These are phyloP conservation scores for Exophiala xenobiotica DNA, from an alignment of 2,329 filamentous ascomycete species.

Conservation along the genomic window DNA sequence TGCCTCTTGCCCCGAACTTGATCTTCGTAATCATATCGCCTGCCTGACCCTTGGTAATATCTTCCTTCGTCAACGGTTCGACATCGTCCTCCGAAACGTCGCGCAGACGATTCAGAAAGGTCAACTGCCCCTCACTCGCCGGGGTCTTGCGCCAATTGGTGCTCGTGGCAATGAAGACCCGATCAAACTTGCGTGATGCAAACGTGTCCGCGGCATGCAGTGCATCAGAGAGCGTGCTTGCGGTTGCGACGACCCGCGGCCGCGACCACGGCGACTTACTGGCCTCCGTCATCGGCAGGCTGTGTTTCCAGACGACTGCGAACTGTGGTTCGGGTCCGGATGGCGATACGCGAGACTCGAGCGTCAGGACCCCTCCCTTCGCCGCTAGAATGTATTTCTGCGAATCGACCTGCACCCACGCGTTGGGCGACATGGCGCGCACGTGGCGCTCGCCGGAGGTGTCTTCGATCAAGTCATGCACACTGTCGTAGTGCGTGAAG, in stretches of 20 bases:
- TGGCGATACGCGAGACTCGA: constrained; percentile 38
- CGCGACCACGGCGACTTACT: constrained; percentile 60
- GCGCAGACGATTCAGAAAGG: constrained; percentile 44
- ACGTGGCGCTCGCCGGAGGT: constrained; percentile 76
- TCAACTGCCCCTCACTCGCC: constrained; percentile 55
- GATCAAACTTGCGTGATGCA: constrained; percentile 66
- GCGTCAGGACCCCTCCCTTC: constrained; percentile 59
- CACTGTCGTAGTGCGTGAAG: constrained; percentile 87
- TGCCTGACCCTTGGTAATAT: constrained; percentile 76
- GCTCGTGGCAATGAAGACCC: constrained; percentile 63
- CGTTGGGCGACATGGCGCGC: constrained; percentile 67
- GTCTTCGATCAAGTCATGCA: constrained; percentile 88
- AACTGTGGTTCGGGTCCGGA: constrained; percentile 7
- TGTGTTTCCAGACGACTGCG: constrained; percentile 28
- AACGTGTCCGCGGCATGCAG: constrained; percentile 84
- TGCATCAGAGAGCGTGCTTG: constrained; percentile 68
- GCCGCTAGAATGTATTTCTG: constrained; percentile 70
- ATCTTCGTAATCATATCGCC: constrained; percentile 91
- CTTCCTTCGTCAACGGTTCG: constrained; percentile 47
- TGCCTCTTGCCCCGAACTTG: constrained; percentile 73
- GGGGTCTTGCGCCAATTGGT: constrained; percentile 69
- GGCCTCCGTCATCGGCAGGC: constrained; percentile 24
- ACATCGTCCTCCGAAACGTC: constrained; percentile 36
- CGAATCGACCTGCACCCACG: constrained; percentile 79
- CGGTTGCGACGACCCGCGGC: constrained; percentile 66